Conservation (phyloP, 164 flowering plant species). For the Dillenia turbinata region DNA sequence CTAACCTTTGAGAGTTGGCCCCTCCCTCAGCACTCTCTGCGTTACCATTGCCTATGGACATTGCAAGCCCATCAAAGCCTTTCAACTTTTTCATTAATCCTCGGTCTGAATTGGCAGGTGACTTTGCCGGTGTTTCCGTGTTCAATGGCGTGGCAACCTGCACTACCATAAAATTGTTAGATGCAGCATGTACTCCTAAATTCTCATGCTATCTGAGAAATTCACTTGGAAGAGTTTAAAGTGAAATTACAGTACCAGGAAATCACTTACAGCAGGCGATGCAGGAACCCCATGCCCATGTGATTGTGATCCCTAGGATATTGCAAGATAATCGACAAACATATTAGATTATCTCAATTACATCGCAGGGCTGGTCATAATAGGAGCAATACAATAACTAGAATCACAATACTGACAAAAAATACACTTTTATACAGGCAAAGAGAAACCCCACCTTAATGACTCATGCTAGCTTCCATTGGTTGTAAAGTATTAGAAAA, state of each 20-base stretch:
- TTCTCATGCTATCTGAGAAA: not conserved
- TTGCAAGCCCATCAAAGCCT: slow-evolving; percentile 74
- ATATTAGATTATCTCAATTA: not conserved
- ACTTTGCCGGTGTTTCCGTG: slow-evolving; percentile 58
- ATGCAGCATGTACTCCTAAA: not conserved
- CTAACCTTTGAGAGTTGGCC: slow-evolving; percentile 11
- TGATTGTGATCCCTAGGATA: slow-evolving; percentile 40
- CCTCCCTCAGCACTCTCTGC: slow-evolving; percentile 42
- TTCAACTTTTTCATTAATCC: slow-evolving; percentile 67
- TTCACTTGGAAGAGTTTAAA: not conserved
- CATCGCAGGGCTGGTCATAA: not conserved
- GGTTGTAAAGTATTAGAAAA: not conserved
- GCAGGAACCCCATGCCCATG: slow-evolving; percentile 40
- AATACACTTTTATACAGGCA: too few species aligned
- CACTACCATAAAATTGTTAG: slow-evolving; percentile 10
- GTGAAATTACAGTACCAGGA: slow-evolving; percentile 13
- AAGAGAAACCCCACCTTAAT: too few species aligned
- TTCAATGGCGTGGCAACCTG: slow-evolving; percentile 53
- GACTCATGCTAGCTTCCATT: too few species aligned
- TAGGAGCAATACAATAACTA: not conserved
- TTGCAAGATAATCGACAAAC: not conserved
- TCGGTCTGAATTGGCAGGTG: slow-evolving; percentile 50
- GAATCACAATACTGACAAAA: too few species aligned
- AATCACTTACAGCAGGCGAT: slow-evolving; percentile 39
- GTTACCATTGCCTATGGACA: slow-evolving; percentile 65